Evolutionary conservation across 2,329 filamentous ascomycete species (phyloP), one percentile per base, ranked within the genome.

Genomic region (Cladosporium sphaerospermum): DNA sequence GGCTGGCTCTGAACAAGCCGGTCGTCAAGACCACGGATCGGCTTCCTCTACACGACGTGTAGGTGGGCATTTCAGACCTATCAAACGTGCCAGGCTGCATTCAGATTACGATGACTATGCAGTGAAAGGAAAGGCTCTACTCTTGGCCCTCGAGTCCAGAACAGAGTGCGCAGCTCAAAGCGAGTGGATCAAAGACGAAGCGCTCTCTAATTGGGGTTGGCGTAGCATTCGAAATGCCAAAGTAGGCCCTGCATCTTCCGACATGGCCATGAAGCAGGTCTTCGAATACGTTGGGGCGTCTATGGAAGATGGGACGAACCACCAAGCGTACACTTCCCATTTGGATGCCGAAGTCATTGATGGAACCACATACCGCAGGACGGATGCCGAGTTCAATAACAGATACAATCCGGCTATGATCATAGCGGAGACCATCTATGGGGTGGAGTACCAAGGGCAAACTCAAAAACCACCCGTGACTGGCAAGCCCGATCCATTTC

Each of bases 391-490:
- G n/a, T 53, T 46, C 31, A 40, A 47, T 32, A 53, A 46, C 16
- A 28, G 32, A 5, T 53, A 53, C 44, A 53, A 53, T 36, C 39
- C 51, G 1, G 28, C 43, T 7, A 33, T 53, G 37, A 53, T 53
- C 10, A 37, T 28, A 11, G 44, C 44, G 18, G 36, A 36, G 18
- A 18, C 7, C 18, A 53, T 46, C 14, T 46, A 41, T 32, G 51
- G 51, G 13, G 43, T 28, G 3, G 51, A 46, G 18, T 16, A 53
- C 11, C 28, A 53, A 37, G 51, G 44, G 18, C 41, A 53, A 18
- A 19, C n/a, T 14, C 37, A 51, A 18, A 45, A 45, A 13, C 45
- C 54, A n/a, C 45, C 54, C 11, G 54, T 58, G 23, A 50, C 19
- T 14, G 54, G 52, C 8, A 42, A 32, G 7, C 44, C 45, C 3